Evolutionary conservation across 768 basidiomycete species (phyloP).

Genomic region (Steccherinum ochraceum): DNA sequence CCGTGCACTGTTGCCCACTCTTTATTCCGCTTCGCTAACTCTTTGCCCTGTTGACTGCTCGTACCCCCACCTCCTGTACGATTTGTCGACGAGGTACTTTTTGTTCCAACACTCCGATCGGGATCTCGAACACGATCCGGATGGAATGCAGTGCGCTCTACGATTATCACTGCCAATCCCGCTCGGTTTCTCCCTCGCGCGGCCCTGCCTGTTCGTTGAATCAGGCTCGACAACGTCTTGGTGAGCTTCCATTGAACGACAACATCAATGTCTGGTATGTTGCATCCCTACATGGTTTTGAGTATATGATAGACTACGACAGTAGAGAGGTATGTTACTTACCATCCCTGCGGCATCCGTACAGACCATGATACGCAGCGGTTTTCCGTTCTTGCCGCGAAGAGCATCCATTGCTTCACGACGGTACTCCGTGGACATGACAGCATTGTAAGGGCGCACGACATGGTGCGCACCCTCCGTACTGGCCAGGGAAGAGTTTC

Average conservation of each 20-base stretch:
- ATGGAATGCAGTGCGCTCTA: conserved; percentile 8
- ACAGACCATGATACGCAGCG: conserved; percentile 26
- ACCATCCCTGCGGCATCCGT: conserved; percentile 29
- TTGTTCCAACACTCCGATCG: too few relatives aligned
- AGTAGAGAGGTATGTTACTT: too few relatives aligned
- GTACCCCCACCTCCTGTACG: background rate
- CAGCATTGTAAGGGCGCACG: conserved; percentile 24
- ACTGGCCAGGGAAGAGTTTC: background rate
- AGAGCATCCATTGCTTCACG: conserved; percentile 20
- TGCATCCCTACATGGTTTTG: conserved; percentile 17
- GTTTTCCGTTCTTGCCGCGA: conserved; percentile 12
- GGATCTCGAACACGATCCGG: background rate
- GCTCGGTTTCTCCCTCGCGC: conserved; percentile 4
- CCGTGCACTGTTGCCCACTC: conserved; percentile 10
- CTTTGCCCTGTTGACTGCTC: background rate
- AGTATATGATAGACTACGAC: too few relatives aligned
- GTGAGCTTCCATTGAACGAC: conserved; percentile 19
- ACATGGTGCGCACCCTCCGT: conserved; percentile 8
- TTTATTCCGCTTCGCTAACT: background rate
- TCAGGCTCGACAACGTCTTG: conserved; percentile 10
- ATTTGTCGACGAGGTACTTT: too few relatives aligned
- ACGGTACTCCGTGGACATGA: conserved; percentile 15
- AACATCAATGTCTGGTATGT: conserved; percentile 15
- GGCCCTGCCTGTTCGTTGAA: conserved; percentile 15
- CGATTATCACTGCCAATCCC: conserved; percentile 15